Evolutionary conservation across 192 early-diverging fungal genomes (phyloP), one percentile per base, ranked within the genome.

Genomic region (Entophlyctis helioformis): DNA sequence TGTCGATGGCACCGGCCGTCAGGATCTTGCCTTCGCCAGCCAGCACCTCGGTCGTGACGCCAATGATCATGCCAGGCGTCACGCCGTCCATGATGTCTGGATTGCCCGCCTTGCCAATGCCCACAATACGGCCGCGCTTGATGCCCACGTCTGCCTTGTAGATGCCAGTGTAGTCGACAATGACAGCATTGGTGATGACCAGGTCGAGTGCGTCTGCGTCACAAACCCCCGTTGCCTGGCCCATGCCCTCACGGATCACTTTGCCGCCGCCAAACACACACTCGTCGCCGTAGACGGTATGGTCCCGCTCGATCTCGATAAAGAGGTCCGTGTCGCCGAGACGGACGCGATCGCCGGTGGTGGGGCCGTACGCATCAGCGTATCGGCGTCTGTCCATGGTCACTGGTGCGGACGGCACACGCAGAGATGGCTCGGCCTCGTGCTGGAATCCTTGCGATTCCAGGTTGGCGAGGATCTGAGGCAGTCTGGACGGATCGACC

Each of bases 121-220:
- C 88, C n/a, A 63, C 67, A 50, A 98, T 95, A 23, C 73, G 50
- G 18, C 91, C 88, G 22, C 78, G 67, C 43, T 83, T 83, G 45
- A 98, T 78, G 42, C 94, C 94, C 60, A 98, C 94, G 53, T 97
- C 94, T 6, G 94, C 91, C 80, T 97, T 98, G 69, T 87, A 91
- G 35, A 98, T 86, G 24, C 94, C 94, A 19, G 84, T 85, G 43
- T 84, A 87, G 62, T 98, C 94, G 29, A 98, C 54, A 47, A 98
- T 81, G 20, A 95, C 54, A 1, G 84, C 86, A 53, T 98, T 98
- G 24, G 91, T 95, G 32, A 98, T 89, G 12, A 98, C 94, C 32
- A 95, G 63, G 56, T 98, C 94, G 47, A 98, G 60, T 10, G 87
- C 81, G 32, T 85, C 83, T 0, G 26, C 51, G 47, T 86, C 81